These are phyloP conservation scores for Coemansia sp. DNA, from an alignment of 192 early-diverging fungal species.

Conservation along the genomic window DNA sequence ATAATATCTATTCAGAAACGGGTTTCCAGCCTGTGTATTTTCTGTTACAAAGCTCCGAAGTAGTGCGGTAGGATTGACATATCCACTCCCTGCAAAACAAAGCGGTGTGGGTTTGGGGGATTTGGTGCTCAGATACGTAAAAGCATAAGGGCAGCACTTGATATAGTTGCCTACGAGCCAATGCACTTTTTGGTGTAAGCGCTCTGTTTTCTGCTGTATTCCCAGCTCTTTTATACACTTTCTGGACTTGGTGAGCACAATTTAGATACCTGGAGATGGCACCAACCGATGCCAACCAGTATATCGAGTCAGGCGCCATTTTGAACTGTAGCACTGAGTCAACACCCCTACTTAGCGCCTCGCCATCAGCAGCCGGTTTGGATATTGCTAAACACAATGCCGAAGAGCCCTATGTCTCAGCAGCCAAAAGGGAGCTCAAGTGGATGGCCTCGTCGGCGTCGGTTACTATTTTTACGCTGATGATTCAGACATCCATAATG, in stretches of 20 bases:
- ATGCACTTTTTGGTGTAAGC: background rate
- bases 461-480: constrained; percentile 46
- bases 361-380: constrained; percentile 23
- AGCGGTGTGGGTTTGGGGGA: background rate
- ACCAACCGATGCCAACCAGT: background rate
- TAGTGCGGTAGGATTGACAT: background rate
- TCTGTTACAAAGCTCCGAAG: background rate
- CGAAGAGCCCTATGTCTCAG: constrained; percentile 12
- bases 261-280: background rate
- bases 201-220: background rate
- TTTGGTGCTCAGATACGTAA: background rate
- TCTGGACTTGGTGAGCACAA: background rate
- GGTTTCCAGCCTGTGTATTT: background rate
- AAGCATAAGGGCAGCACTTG: background rate
- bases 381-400: constrained; percentile 29
- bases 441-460: constrained; percentile 41
- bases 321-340: background rate
- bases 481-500: constrained; percentile 64
- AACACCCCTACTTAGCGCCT: constrained; percentile 30
- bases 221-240: background rate
- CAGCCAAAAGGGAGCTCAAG: constrained; percentile 20
- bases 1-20: background rate
- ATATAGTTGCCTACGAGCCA: background rate
- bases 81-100: background rate
- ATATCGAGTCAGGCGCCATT: background rate